These are phyloP conservation scores for Epichloe typhina DNA, from an alignment of 2,329 filamentous ascomycete genomes.

Conservation along the genomic window DNA sequence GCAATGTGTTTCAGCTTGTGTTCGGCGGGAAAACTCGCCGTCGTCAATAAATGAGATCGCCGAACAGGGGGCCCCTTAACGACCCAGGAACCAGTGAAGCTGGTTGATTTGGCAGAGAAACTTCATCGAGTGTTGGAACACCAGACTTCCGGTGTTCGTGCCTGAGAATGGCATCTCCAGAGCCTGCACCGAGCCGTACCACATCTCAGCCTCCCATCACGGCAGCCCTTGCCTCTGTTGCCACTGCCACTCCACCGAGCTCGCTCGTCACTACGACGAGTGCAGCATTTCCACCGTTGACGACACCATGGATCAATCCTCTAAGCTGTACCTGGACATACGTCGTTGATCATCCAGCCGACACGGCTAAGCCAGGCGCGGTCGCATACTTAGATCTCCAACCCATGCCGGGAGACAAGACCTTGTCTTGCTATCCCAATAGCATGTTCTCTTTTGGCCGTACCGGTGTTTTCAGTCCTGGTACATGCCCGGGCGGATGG, in stretches of 20 bases:
- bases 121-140: not conserved
- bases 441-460: conserved; percentile 25
- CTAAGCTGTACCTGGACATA: conserved; percentile 26
- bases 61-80: not conserved
- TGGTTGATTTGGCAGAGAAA: not conserved
- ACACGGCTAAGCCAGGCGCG: conserved; percentile 14
- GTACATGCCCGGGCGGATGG: conserved; percentile 26
- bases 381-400: conserved; percentile 26
- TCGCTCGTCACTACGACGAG: conserved; percentile 1
- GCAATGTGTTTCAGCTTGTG: not conserved
- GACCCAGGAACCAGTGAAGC: not conserved
- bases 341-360: conserved; percentile 15
- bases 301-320: conserved; percentile 24
- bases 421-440: conserved; percentile 27
- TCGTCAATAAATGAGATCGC: not conserved
- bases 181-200: conserved; percentile 1
- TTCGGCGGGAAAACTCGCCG: not conserved
- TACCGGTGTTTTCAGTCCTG: conserved; percentile 27
- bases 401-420: conserved; percentile 21
- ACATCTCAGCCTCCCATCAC: conserved; percentile 7
- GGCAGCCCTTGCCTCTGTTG: not conserved
- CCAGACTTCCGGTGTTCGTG: not conserved
- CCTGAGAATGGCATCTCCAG: conserved; percentile 3
- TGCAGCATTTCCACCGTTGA: conserved; percentile 22
- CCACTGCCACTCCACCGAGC: not conserved